Percentiles rank a stretch among this genome's conserved stretches.
phyloP scores from a whole-genome alignment of 2,329 filamentous ascomycete genomes.

The Cladophialophora exuberans region DNA sequence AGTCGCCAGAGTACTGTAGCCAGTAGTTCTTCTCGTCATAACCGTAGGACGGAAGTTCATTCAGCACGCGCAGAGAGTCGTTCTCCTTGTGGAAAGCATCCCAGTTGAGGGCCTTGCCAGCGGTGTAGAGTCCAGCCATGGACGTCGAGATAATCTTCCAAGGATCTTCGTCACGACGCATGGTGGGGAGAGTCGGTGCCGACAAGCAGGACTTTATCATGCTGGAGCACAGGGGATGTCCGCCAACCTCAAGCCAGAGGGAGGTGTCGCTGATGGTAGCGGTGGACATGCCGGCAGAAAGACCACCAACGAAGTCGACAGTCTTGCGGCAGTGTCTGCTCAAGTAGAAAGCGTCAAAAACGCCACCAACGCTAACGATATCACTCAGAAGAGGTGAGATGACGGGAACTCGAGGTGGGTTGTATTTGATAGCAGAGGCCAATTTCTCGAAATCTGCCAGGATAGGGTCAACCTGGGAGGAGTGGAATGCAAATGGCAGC shows the following conservation, averaged over 20 bases:
- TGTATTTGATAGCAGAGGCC: constrained; percentile 44
- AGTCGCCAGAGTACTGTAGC: constrained; percentile 73
- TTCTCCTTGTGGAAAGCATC: constrained; percentile 50
- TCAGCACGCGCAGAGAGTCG: constrained; percentile 58
- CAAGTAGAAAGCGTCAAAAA: constrained; percentile 46
- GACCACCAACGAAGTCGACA: constrained; percentile 50
- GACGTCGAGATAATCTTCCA: constrained; percentile 47
- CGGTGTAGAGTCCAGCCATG: constrained; percentile 41
- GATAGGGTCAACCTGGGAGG: constrained; percentile 51
- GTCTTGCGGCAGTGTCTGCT: constrained; percentile 47
- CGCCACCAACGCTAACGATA: constrained; percentile 43
- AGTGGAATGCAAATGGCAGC: constrained; percentile 53
- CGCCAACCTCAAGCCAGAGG: constrained; percentile 51
- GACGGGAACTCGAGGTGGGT: constrained; percentile 45
- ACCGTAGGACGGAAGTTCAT: constrained; percentile 69
- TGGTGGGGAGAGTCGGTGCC: constrained; percentile 41
- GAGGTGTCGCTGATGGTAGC: constrained; percentile 40
- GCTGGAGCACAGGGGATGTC: constrained; percentile 51
- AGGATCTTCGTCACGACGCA: constrained; percentile 46
- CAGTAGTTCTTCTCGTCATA: constrained; percentile 75
- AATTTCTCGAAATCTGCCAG: constrained; percentile 45
- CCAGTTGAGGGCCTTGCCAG: constrained; percentile 46
- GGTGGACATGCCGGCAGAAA: constrained; percentile 43
- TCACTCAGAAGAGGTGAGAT: constrained; percentile 52
- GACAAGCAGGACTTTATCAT: constrained; percentile 47